A percentile compares a stretch with the other conserved stretches of the same genome.
These are phyloP conservation scores for Pharus latifolius DNA, from an alignment of 176 grass and related monocot genomes.

Conservation along the genomic window DNA sequence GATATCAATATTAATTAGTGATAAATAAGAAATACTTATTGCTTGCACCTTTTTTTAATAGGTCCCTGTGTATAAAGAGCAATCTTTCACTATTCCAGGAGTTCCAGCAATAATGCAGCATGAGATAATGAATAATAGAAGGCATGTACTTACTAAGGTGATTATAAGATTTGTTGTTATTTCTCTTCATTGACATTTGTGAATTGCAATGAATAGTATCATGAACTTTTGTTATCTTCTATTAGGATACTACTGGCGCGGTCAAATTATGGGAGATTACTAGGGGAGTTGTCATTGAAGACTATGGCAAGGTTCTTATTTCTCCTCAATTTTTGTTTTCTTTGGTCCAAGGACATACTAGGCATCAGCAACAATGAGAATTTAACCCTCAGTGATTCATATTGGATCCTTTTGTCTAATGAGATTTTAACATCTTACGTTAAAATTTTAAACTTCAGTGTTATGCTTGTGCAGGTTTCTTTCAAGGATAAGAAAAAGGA, in stretches of 20 bases:
- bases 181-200: neutral
- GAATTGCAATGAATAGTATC: neutral
- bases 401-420: neutral
- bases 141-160: constrained; percentile 97
- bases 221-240: neutral
- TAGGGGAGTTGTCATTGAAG: constrained; percentile 71
- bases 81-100: constrained; percentile 64
- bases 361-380: neutral
- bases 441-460: neutral
- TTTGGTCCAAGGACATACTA: neutral
- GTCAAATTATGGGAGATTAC: constrained; percentile 98
- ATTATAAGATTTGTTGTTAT: constrained; percentile 11
- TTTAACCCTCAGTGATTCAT: neutral
- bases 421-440: neutral
- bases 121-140: constrained; percentile 96
- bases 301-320: constrained; percentile 85
- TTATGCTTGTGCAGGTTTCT: constrained; percentile 64
- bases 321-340: neutral
- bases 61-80: constrained; percentile 86
- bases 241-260: constrained; percentile 72
- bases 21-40: neutral
- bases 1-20: neutral
- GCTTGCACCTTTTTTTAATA: constrained; percentile 9
- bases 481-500: constrained; percentile 98
- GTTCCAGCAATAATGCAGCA: constrained; percentile 74